Base-by-base conservation (phyloP, 2,329 filamentous ascomycete species). In the Alternaria gaisen region DNA sequence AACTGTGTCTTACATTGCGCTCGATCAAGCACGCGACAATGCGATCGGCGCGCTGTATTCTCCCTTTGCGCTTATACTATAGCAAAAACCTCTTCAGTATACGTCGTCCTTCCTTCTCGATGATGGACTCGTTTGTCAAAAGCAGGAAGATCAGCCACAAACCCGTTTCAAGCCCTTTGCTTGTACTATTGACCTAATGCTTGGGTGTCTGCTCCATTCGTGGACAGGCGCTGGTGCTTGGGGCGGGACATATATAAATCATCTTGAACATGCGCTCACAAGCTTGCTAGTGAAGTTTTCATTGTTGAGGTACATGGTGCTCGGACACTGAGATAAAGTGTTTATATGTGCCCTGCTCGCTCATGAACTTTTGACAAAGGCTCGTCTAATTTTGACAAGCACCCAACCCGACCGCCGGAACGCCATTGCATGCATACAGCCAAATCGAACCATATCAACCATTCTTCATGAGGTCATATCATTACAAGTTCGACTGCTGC, bases 401-500 rank as follows among this genome's bases (percentile, higher is more conserved):
- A 65, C 66, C 65, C 60, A 65, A 55, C 63, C 46, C 64, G 62
- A 55, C 64, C 64, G 51, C 71, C 75, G 65, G 67, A 78, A 78
- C 75, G 76, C 76, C 76, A 60, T 75, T 72, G 65, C 72, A 77
- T 77, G 75, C 73, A 77, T 74, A 70, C 70, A 71, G 63, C 67
- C 63, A 63, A 60, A 58, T 61, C 40, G 50, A 62, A 44, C 44
- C 56, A 56, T 56, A 56, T 51, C 30, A 62, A 59, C 65, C 67
- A 67, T 66, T 51, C 56, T 58, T 67, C 64, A 66, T 66, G 65
- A 60, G 47, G 28, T 53, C 56, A 30, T 65, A 56, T 43, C 22
- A 57, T 72, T 75, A 79, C 71, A 78, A 68, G 66, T 76, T 77
- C 59, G 74, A 72, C 72, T 82, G 83, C 61, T 50, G 46, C 46